Conservation (phyloP, 1,284 basidiomycete genomes). For the Leucocoprinus gongylophorus region DNA sequence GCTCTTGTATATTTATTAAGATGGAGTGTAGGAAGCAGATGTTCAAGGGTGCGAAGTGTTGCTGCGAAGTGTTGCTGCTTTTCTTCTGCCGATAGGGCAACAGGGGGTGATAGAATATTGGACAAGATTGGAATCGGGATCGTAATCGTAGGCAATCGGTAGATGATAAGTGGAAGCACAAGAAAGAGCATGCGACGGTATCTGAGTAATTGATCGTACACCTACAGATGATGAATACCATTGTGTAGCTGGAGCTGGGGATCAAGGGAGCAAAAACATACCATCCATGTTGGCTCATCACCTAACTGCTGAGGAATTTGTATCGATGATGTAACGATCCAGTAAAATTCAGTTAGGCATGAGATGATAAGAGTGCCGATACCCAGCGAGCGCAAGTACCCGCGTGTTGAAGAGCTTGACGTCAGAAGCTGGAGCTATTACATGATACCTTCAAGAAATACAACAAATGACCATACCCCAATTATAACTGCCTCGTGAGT, state of each 20-base stretch:
- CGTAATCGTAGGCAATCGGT: slow-evolving; percentile 35
- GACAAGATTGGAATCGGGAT: slow-evolving; percentile 48
- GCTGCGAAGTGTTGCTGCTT: slow-evolving; percentile 25
- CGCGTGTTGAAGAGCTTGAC: slow-evolving; percentile 26
- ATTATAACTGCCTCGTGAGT: slow-evolving; percentile 48
- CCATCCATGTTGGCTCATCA: slow-evolving; percentile 42
- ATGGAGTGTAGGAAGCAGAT: slow-evolving; percentile 37
- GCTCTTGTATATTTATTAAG: slow-evolving; percentile 49
- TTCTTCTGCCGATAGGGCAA: slow-evolving; percentile 27
- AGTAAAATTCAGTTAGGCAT: slow-evolving; percentile 49
- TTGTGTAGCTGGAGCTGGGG: slow-evolving; percentile 1
- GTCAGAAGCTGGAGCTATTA: slow-evolving; percentile 25
- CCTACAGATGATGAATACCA: slow-evolving; percentile 34
- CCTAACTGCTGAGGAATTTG: slow-evolving; percentile 36
- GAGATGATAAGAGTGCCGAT: slow-evolving; percentile 43
- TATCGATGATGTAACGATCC: slow-evolving; percentile 40
- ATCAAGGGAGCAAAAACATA: slow-evolving; percentile 20
- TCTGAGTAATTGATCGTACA: slow-evolving; percentile 54
- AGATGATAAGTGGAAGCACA: slow-evolving; percentile 45
- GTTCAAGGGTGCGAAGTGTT: slow-evolving; percentile 33
- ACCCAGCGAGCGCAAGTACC: slow-evolving; percentile 43
- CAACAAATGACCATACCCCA: slow-evolving; percentile 33
- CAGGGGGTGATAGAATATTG: slow-evolving; percentile 41
- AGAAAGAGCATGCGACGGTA: slow-evolving; percentile 53
- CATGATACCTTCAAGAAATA: neutral